Conservation (phyloP, 306 rosid species). For the Vigna trinervia region DNA sequence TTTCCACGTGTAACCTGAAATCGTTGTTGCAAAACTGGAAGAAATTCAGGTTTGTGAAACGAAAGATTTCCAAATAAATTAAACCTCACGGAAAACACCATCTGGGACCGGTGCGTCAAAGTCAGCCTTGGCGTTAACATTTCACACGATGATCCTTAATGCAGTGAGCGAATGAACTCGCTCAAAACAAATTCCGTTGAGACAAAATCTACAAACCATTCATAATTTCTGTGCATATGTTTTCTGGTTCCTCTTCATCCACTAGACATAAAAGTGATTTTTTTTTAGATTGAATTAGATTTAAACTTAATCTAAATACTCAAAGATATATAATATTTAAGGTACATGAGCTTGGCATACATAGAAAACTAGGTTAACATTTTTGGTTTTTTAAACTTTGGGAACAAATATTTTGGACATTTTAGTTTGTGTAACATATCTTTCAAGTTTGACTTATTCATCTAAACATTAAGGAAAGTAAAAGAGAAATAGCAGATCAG, state of each 20-base stretch:
- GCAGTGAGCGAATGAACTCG: too few species aligned
- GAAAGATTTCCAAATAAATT: not conserved
- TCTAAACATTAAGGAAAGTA: too few species aligned
- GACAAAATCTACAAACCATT: constrained; percentile 23
- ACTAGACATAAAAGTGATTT: too few species aligned
- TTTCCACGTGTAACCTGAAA: not conserved
- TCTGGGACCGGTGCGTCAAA: not conserved
- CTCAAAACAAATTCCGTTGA: not conserved
- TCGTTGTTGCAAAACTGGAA: not conserved
- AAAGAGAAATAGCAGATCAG: too few species aligned
- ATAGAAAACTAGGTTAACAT: too few species aligned
- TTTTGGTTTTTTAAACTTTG: not conserved
- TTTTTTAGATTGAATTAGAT: too few species aligned
- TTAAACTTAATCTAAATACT: too few species aligned
- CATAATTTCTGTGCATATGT: not conserved
- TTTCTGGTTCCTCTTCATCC: too few species aligned
- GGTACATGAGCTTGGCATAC: too few species aligned
- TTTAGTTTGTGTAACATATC: not conserved
- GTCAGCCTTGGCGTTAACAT: constrained; percentile 35
- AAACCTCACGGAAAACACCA: constrained; percentile 21
- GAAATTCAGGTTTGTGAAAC: not conserved
- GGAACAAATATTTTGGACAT: not conserved
- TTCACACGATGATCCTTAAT: not conserved
- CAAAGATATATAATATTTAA: too few species aligned
- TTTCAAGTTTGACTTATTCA: not conserved